Conservation (phyloP, 116 monocot species). For the Dioscorea cayenensis region DNA sequence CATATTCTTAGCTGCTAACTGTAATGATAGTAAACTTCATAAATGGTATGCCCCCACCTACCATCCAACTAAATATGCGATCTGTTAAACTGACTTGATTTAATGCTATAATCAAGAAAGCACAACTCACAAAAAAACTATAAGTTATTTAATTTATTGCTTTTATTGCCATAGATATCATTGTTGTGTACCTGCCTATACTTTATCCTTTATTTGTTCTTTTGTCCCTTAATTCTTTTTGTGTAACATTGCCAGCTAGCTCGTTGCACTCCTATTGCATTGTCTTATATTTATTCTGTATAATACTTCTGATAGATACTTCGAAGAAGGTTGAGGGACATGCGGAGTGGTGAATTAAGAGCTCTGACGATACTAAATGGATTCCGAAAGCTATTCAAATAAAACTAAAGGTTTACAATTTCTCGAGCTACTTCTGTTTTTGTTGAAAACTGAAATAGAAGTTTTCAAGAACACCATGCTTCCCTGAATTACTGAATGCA, state of each 20-base stretch:
- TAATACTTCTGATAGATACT: slow-evolving; percentile 40
- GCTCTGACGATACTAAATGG: slow-evolving; percentile 64
- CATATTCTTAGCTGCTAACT: neutral
- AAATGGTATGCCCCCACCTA: neutral
- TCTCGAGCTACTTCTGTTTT: neutral
- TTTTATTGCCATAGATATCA: neutral
- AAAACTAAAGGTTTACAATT: neutral
- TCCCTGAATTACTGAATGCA: too few relatives aligned
- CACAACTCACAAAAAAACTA: too few relatives aligned
- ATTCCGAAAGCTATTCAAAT: slow-evolving; percentile 70
- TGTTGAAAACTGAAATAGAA: too few relatives aligned
- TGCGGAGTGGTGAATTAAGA: slow-evolving; percentile 64
- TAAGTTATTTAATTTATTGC: too few relatives aligned
- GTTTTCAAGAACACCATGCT: too few relatives aligned
- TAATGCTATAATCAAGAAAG: neutral
- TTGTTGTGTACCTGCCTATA: neutral
- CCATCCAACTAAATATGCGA: neutral
- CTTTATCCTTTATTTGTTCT: neutral
- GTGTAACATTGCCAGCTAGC: neutral
- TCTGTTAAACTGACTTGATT: neutral
- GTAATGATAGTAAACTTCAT: neutral
- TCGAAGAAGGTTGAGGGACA: slow-evolving; percentile 71
- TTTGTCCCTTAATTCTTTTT: neutral
- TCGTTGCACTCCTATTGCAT: neutral
- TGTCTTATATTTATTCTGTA: neutral